Conservation (phyloP, 1,284 basidiomycete species). For the Inonotus obliquus region DNA sequence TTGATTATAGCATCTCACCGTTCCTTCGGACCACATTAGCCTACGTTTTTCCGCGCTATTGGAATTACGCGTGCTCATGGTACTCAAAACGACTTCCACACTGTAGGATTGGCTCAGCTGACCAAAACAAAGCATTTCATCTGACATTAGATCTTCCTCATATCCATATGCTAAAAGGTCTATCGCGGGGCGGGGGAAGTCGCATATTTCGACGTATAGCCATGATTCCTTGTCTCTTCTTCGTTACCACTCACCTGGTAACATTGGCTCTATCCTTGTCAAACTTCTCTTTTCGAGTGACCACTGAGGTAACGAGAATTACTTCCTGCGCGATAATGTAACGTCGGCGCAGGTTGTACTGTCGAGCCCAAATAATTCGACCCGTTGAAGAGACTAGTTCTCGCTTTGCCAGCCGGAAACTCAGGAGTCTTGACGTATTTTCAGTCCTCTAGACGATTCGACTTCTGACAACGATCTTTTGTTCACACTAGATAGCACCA, state of each 20-base stretch:
- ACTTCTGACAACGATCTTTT: conserved; percentile 20
- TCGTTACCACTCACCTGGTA: background rate
- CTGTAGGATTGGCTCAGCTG: background rate
- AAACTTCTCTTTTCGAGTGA: conserved; percentile 22
- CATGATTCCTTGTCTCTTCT: background rate
- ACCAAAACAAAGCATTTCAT: background rate
- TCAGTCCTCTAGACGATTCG: conserved; percentile 25
- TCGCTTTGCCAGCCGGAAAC: conserved; percentile 39
- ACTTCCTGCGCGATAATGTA: conserved; percentile 35
- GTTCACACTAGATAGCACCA: conserved; percentile 28
- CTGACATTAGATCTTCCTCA: background rate
- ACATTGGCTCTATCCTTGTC: background rate
- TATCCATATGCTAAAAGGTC: background rate
- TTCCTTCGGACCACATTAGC: too few relatives aligned
- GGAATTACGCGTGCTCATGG: background rate
- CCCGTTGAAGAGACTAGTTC: conserved; percentile 33
- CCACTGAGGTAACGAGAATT: conserved; percentile 37
- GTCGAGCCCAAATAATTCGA: conserved; percentile 28
- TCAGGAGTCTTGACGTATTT: conserved; percentile 37
- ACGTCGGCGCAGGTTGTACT: conserved; percentile 37
- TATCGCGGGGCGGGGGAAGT: too few relatives aligned
- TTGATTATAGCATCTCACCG: too few relatives aligned
- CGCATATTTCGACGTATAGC: too few relatives aligned
- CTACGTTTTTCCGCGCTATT: too few relatives aligned
- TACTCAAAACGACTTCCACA: background rate